Evolutionary conservation across 2,329 filamentous ascomycete species (phyloP).

Genomic region (Boeremia exigua): DNA sequence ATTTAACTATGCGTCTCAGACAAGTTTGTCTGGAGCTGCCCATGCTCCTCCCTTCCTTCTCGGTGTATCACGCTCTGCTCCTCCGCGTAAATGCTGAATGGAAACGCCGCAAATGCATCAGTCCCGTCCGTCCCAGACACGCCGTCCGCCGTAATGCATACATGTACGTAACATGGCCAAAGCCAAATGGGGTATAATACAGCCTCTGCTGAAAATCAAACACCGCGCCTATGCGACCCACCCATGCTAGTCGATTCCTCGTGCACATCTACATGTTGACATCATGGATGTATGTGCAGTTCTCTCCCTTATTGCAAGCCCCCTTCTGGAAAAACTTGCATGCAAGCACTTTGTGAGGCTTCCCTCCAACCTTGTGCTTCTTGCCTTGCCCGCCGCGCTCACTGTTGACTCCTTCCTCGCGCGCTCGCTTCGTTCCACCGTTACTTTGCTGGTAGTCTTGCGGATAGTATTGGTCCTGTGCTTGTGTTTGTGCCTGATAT

Average conservation of each 20-base stretch:
- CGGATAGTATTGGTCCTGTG: conserved; percentile 29
- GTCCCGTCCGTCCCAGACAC: neutral
- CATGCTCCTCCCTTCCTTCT: too few relatives aligned
- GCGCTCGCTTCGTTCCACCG: conserved; percentile 44
- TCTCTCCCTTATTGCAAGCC: conserved; percentile 74
- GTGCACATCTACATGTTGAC: neutral
- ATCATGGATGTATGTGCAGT: conserved; percentile 73
- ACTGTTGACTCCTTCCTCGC: conserved; percentile 37
- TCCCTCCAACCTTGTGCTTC: conserved; percentile 33
- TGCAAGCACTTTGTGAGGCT: conserved; percentile 53
- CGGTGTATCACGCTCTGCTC: neutral
- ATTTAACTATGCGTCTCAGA: neutral
- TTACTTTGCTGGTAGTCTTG: conserved; percentile 40
- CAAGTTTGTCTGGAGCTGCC: too few relatives aligned
- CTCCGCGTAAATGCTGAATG: conserved; percentile 10
- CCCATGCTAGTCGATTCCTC: neutral
- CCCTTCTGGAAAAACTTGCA: conserved; percentile 75
- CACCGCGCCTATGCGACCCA: neutral
- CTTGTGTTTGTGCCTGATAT: conserved; percentile 21
- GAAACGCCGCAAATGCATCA: conserved; percentile 14
- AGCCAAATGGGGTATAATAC: conserved; percentile 16
- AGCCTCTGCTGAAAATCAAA: neutral
- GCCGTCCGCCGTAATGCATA: conserved; percentile 8
- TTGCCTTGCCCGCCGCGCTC: conserved; percentile 60
- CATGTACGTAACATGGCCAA: conserved; percentile 7